A percentile compares a stretch with the other conserved stretches of the same genome.
Evolutionary conservation across 768 basidiomycete genomes (phyloP).

Genomic region (Tylopilus subfusipes): DNA sequence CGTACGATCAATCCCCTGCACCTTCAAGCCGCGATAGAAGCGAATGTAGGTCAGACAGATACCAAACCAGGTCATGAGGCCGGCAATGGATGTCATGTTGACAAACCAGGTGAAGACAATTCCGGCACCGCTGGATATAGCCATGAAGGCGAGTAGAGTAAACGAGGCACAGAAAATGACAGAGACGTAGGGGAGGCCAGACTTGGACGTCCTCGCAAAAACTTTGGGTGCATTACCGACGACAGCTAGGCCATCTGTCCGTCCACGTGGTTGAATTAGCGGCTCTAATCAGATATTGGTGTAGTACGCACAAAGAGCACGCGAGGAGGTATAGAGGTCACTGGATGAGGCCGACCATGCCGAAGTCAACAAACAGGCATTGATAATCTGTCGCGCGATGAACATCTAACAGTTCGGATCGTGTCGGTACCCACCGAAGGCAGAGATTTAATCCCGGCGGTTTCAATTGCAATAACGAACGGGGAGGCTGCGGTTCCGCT

Average conservation of each 20-base stretch:
- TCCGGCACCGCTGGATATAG: conserved; percentile 58
- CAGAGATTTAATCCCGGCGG: conserved; percentile 78
- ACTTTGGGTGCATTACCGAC: conserved; percentile 80
- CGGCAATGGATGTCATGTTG: conserved; percentile 66
- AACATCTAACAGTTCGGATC: conserved; percentile 7
- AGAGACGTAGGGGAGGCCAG: conserved; percentile 74
- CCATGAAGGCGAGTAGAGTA: conserved; percentile 79
- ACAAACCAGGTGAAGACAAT: conserved; percentile 78
- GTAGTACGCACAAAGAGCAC: conserved; percentile 66
- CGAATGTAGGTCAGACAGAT: conserved; percentile 76
- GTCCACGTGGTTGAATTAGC: not conserved
- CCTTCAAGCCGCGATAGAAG: conserved; percentile 77
- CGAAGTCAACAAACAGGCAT: conserved; percentile 78
- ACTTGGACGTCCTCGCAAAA: conserved; percentile 64
- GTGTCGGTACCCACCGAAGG: conserved; percentile 56
- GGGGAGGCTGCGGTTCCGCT: conserved; percentile 69
- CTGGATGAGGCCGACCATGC: conserved; percentile 92
- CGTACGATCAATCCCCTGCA: conserved; percentile 70
- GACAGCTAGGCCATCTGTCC: conserved; percentile 71
- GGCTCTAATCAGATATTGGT: not conserved
- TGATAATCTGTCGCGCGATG: conserved; percentile 54
- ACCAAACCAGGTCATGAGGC: conserved; percentile 77
- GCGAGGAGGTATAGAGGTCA: conserved; percentile 86
- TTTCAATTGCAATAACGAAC: conserved; percentile 86
- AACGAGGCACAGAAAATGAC: conserved; percentile 71